Conservation (phyloP, 2,329 filamentous ascomycete genomes). For the Trichoderma sp. region DNA sequence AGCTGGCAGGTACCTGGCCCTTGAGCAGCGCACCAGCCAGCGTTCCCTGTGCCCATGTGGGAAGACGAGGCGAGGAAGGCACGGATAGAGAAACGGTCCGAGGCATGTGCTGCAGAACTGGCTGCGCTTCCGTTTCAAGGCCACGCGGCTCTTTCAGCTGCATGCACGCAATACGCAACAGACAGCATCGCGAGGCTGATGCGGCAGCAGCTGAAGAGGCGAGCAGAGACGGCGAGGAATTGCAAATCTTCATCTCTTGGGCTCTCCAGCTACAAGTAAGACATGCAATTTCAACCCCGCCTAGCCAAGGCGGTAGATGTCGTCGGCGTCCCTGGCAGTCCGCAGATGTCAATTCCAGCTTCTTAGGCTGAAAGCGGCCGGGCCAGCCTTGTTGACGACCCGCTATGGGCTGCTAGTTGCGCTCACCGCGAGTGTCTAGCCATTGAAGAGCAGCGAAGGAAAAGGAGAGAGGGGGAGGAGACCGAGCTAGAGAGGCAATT, state of each 20-base stretch:
- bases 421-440: conserved; percentile 12
- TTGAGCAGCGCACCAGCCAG: not conserved
- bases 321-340: not conserved
- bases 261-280: not conserved
- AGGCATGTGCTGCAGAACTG: not conserved
- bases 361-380: conserved; percentile 5
- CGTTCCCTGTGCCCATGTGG: not conserved
- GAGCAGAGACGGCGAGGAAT: not conserved
- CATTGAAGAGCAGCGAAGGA: not conserved
- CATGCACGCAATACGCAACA: not conserved
- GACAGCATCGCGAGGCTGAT: not conserved
- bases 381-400: conserved; percentile 1
- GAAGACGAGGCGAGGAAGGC: conserved; percentile 3
- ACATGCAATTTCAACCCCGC: conserved; percentile 5
- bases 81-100: conserved; percentile 14
- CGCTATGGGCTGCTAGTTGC: conserved; percentile 12
- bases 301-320: not conserved
- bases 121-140: not conserved
- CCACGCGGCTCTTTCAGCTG: not conserved
- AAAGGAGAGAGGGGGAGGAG: not conserved
- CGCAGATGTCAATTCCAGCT: conserved; percentile 9
- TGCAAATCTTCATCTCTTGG: not conserved
- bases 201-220: not conserved
- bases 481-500: not conserved
- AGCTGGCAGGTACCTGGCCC: not conserved